A percentile compares a stretch with the other conserved stretches of the same genome.
Evolutionary conservation across 1,284 basidiomycete species (phyloP).

Genomic region (Papiliotrema nemorosa): DNA sequence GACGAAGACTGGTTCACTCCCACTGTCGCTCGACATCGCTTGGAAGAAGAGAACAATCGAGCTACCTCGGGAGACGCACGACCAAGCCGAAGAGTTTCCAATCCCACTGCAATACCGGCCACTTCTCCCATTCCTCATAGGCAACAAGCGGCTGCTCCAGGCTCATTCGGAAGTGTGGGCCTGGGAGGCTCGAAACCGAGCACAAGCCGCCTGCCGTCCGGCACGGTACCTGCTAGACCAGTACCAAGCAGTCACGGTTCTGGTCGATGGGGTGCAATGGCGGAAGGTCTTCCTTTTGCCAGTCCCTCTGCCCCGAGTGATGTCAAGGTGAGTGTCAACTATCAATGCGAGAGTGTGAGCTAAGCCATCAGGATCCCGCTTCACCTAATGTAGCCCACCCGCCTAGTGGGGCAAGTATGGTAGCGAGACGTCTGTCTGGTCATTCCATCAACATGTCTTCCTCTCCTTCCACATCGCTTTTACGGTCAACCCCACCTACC

Average conservation of each 20-base stretch:
- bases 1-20: slow-evolving; percentile 50
- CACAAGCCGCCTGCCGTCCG: slow-evolving; percentile 13
- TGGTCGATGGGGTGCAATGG: slow-evolving; percentile 36
- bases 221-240: slow-evolving; percentile 1
- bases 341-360: not conserved
- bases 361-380: slow-evolving; percentile 10
- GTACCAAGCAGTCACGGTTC: slow-evolving; percentile 17
- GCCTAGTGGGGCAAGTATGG: slow-evolving; percentile 19
- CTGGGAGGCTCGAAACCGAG: slow-evolving; percentile 9
- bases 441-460: slow-evolving; percentile 39
- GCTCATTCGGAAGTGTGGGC: slow-evolving; percentile 17
- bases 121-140: slow-evolving; percentile 26
- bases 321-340: slow-evolving; percentile 7
- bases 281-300: slow-evolving; percentile 44
- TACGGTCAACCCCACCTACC: slow-evolving; percentile 27
- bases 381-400: slow-evolving; percentile 15
- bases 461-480: slow-evolving; percentile 39
- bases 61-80: slow-evolving; percentile 2
- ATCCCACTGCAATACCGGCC: slow-evolving; percentile 9
- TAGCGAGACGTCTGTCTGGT: slow-evolving; percentile 40
- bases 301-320: slow-evolving; percentile 11
- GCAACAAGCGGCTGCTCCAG: slow-evolving; percentile 21
- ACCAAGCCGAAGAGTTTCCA: not conserved
- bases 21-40: slow-evolving; percentile 36
- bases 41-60: slow-evolving; percentile 17